Conservation (phyloP, 2,329 filamentous ascomycete species). For the Phaeosphaeriaceae sp. region DNA sequence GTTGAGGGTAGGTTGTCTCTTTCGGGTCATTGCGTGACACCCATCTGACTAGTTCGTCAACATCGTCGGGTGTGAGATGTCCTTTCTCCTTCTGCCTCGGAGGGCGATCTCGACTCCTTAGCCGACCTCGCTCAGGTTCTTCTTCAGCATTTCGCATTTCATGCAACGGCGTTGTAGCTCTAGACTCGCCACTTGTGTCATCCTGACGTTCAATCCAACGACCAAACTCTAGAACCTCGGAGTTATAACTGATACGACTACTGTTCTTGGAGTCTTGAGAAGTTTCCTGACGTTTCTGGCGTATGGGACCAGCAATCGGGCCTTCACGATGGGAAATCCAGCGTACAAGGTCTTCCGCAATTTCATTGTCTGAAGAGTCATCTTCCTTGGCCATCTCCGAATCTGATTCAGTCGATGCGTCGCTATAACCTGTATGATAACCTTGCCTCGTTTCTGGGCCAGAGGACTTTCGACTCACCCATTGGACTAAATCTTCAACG, state of each 20-base stretch:
- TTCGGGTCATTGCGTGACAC: constrained; percentile 25
- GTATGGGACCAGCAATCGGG: constrained; percentile 27
- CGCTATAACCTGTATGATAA: constrained; percentile 25
- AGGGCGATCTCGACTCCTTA: constrained; percentile 13
- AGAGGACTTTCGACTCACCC: constrained; percentile 27
- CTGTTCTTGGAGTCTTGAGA: constrained; percentile 10
- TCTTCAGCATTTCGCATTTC: constrained; percentile 1
- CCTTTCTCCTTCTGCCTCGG: constrained; percentile 5
- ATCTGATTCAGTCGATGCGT: constrained; percentile 40
- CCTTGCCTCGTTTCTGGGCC: constrained; percentile 3
- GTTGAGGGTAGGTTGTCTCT: constrained; percentile 5
- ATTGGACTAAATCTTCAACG: constrained; percentile 40
- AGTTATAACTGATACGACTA: constrained; percentile 18
- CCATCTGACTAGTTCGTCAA: constrained; percentile 36
- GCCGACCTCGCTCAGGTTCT: constrained; percentile 15
- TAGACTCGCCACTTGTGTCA: constrained; percentile 32
- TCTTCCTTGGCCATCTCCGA: constrained; percentile 17
- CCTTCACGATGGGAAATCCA: constrained; percentile 33
- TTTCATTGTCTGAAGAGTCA: constrained; percentile 22
- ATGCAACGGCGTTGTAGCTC: constrained; percentile 5
- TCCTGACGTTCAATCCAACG: constrained; percentile 29
- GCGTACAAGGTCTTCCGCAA: constrained; percentile 31
- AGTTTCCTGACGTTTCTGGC: constrained; percentile 10
- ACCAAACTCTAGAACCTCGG: constrained; percentile 30
- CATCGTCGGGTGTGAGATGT: constrained; percentile 26